Base-by-base conservation (phyloP, 495 filamentous ascomycete species). In the Penicillium fimorum region DNA sequence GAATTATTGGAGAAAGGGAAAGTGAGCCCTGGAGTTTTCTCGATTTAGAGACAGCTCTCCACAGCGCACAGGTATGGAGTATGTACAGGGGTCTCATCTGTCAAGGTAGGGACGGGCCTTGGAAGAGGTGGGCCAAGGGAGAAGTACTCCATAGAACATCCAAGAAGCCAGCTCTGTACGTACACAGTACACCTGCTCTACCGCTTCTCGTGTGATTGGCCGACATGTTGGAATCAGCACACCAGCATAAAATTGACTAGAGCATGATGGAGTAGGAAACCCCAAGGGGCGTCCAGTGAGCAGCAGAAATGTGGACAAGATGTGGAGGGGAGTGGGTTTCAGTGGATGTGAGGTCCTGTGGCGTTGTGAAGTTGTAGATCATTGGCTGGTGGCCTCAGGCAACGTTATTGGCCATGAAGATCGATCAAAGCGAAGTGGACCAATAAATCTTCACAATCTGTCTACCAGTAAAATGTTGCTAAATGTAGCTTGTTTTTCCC, bases 81-180 rank as follows among this genome's bases (percentile, higher is more conserved):
- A 44, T n/a, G n/a, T n/a, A n/a, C 43, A 29, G 41, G 20, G 50
- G 27, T 33, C 57, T 47, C 38, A 49, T 45, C 49, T 50, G 59
- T 59, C 53, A 59, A 52, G 54, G 53, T 63, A 57, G 57, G 27
- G 57, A 65, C 30, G 24, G 35, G 50, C 40, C 47, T 29, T 54
- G 30, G 22, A 42, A 32, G 51, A 54, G 51, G 41, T 15, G 53
- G 32, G 35, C 41, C 45, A 54, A 20, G 55, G 61, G 61, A 64
- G 37, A 53, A 64, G 35, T 24, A 41, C 22, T 63, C 63, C 61
- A 45, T 29, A 24, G 20, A 37, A 61, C 47, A 25, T 61, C 25
- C 25, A 27, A 27, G 42, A 50, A 45, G 44, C 38, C 47, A 24
- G 20, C 15, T 32, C 33, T 50, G 22, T 45, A 44, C 50, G 27